Evolutionary conservation across 2,329 filamentous ascomycete species (phyloP).

Genomic region (Coniochaeta pulveracea): DNA sequence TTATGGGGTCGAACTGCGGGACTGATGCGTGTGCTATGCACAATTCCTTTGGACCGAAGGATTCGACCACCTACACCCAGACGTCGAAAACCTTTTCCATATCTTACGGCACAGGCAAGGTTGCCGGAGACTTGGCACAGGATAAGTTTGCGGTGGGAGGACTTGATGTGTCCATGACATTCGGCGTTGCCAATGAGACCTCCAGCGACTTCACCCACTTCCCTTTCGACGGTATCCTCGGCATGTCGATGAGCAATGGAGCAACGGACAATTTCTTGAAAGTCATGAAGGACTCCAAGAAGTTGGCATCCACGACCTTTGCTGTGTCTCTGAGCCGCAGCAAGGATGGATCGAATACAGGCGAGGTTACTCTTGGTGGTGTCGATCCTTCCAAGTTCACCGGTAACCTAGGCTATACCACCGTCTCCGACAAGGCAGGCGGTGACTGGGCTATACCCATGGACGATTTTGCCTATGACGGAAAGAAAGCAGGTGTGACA

Average conservation of each 20-base stretch:
- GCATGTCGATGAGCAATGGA: slow-evolving; percentile 54
- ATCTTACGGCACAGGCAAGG: slow-evolving; percentile 66
- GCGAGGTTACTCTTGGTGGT: slow-evolving; percentile 67
- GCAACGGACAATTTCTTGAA: slow-evolving; percentile 57
- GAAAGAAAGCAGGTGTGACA: slow-evolving; percentile 43
- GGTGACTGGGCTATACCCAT: slow-evolving; percentile 65
- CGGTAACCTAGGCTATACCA: slow-evolving; percentile 57
- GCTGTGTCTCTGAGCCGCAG: slow-evolving; percentile 59
- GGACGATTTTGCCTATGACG: slow-evolving; percentile 53
- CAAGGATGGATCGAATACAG: slow-evolving; percentile 54
- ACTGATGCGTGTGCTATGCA: slow-evolving; percentile 58
- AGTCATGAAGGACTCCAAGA: slow-evolving; percentile 40
- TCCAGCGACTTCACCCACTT: slow-evolving; percentile 67
- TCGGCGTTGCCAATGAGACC: slow-evolving; percentile 62
- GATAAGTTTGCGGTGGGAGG: slow-evolving; percentile 60
- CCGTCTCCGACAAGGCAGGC: slow-evolving; percentile 32
- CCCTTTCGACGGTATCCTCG: slow-evolving; percentile 80
- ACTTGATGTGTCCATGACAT: slow-evolving; percentile 50
- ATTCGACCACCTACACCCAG: slow-evolving; percentile 53
- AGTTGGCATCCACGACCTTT: slow-evolving; percentile 54
- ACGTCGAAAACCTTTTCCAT: slow-evolving; percentile 49
- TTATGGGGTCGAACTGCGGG: slow-evolving; percentile 62
- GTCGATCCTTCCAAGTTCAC: slow-evolving; percentile 55
- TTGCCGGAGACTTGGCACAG: slow-evolving; percentile 52
- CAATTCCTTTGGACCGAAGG: slow-evolving; percentile 52